These are phyloP conservation scores for Colletotrichum paranaense DNA, from an alignment of 2,329 filamentous ascomycete genomes.

Conservation along the genomic window DNA sequence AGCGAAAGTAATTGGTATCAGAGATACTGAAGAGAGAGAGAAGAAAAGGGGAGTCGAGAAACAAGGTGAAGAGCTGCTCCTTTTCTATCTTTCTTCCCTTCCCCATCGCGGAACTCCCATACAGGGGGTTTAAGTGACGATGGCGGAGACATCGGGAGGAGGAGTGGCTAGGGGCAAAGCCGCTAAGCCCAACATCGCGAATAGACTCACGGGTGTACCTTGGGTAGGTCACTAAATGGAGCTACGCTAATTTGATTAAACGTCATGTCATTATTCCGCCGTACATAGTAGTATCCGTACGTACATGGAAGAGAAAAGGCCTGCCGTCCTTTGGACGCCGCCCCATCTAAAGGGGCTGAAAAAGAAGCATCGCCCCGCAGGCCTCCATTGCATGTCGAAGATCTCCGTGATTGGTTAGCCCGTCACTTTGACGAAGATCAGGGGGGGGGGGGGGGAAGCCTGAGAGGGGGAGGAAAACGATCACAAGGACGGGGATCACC, in stretches of 20 bases:
- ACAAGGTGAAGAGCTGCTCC: conserved; percentile 12
- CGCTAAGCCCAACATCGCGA: conserved; percentile 5
- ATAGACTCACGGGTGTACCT: conserved; percentile 20
- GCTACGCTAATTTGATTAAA: background rate
- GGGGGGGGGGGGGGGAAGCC: conserved; percentile 7
- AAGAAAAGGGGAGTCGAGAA: background rate
- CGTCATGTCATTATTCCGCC: conserved; percentile 16
- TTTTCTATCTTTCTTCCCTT: conserved; percentile 30
- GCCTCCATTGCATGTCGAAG: conserved; percentile 5
- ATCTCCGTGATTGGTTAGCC: conserved; percentile 14
- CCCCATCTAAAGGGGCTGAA: background rate
- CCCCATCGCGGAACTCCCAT: background rate
- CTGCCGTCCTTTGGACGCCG: background rate
- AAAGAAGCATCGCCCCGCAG: background rate
- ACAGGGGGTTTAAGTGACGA: background rate
- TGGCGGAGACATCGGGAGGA: background rate
- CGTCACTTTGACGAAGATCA: conserved; percentile 33
- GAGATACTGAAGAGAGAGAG: conserved; percentile 37
- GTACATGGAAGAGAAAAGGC: background rate
- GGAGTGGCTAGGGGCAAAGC: background rate
- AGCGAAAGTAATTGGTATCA: conserved; percentile 40
- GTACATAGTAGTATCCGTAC: background rate
- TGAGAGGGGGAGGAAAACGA: conserved; percentile 1
- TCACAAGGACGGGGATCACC: conserved; percentile 19
- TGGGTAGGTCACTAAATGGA: conserved; percentile 11